A percentile compares a stretch with the other conserved stretches of the same genome.
These are phyloP conservation scores for Cnidoscolus chayamansa DNA, from an alignment of 441 rosid genomes.

Conservation along the genomic window DNA sequence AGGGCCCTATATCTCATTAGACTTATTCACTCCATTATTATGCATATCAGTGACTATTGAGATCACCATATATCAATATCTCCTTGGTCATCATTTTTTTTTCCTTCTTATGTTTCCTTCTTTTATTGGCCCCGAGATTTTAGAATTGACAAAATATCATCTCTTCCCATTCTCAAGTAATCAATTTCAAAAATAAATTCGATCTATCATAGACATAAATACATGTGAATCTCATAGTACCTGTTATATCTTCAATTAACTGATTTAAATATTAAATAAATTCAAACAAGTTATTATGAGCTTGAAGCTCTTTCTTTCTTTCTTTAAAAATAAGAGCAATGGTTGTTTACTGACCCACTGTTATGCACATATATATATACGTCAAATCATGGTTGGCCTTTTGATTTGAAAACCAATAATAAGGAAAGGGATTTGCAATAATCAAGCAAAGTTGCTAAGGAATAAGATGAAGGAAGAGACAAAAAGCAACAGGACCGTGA, in stretches of 20 bases:
- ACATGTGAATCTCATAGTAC: no score
- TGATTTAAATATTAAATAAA: no score
- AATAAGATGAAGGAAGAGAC: conserved; percentile 30
- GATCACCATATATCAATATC: conserved; percentile 31
- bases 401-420: conserved; percentile 17
- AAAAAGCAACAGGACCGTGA: background rate
- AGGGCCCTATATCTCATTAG: conserved; percentile 22
- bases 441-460: conserved; percentile 14
- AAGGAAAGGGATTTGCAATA: conserved; percentile 4
- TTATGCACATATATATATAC: no score
- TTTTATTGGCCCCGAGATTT: conserved; percentile 4
- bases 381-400: conserved; percentile 14
- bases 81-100: conserved; percentile 29
- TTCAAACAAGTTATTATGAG: no score
- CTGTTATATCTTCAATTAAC: no score
- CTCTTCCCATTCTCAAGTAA: background rate
- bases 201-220: no score
- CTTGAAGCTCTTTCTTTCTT: no score
- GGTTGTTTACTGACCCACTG: no score
- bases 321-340: no score
- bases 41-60: conserved; percentile 30
- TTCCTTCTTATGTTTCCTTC: conserved; percentile 15
- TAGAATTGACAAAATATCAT: conserved; percentile 17
- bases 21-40: conserved; percentile 24
- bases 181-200: background rate